phyloP scores from a whole-genome alignment of 371 early-diverging fungal species.

The Mucor lusitanicus region DNA sequence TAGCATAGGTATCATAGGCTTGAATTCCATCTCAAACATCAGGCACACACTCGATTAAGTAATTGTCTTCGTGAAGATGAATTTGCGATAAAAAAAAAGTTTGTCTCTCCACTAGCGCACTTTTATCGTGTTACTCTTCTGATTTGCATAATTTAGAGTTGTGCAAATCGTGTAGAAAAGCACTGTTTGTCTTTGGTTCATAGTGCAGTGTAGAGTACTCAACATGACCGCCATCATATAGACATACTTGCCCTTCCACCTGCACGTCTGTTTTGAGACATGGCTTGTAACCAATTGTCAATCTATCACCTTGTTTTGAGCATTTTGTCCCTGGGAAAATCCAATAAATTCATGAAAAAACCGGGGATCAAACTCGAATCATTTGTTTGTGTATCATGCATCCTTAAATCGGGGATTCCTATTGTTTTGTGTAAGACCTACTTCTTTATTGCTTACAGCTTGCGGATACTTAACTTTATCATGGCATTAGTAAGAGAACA shows the following conservation, averaged over 20 bases:
- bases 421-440: background rate
- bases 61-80: background rate
- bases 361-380: background rate
- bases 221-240: background rate
- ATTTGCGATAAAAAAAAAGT: background rate
- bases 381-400: background rate
- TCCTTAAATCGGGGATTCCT: background rate
- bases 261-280: background rate
- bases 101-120: background rate
- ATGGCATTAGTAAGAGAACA: background rate
- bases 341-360: background rate
- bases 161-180: background rate
- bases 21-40: background rate
- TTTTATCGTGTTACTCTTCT: background rate
- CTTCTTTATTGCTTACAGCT: background rate
- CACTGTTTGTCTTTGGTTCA: background rate
- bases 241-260: background rate
- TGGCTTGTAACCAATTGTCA: background rate
- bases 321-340: background rate
- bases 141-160: background rate
- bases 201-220: no score
- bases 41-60: background rate
- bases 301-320: background rate
- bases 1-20: background rate
- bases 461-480: background rate